Conservation (phyloP, 352 stramenopile genomes). For the Phytophthora pseudosyringae region DNA sequence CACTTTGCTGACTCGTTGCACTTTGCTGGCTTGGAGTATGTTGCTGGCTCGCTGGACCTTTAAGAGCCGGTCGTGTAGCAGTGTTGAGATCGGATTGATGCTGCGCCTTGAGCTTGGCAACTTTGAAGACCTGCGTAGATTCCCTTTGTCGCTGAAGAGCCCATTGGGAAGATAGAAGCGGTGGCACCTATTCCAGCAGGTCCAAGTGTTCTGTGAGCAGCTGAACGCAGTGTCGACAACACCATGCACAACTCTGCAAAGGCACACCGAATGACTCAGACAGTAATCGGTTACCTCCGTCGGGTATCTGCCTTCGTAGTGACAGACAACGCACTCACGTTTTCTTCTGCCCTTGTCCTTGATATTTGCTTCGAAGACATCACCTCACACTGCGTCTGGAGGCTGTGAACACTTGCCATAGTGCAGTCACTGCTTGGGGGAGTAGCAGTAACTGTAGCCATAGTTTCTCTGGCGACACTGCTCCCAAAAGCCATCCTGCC, state of each 20-base stretch:
- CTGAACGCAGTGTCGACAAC: too few species aligned
- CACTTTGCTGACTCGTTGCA: too few species aligned
- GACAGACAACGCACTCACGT: constrained; percentile 8
- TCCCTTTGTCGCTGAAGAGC: constrained; percentile 8
- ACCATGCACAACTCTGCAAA: too few species aligned
- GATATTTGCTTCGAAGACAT: constrained; percentile 4
- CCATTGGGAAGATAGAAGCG: neutral
- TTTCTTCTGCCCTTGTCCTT: neutral
- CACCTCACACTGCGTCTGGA: neutral
- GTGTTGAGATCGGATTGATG: neutral
- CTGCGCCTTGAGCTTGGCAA: constrained; percentile 12
- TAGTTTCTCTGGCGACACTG: neutral
- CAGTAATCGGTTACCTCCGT: constrained; percentile 7
- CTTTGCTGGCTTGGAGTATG: too few species aligned
- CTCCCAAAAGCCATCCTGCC: neutral
- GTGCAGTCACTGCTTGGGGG: constrained; percentile 21
- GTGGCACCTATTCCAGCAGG: constrained; percentile 16
- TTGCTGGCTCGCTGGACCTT: too few species aligned
- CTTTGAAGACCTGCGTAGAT: neutral
- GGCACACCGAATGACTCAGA: too few species aligned
- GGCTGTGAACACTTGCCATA: constrained; percentile 42
- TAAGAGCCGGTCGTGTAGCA: too few species aligned
- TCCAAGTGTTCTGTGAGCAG: constrained; percentile 8
- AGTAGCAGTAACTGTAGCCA: neutral
- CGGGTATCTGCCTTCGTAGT: neutral